Evolutionary conservation across 306 rosid species (phyloP).

Genomic region (Macrotyloma uniflorum): DNA sequence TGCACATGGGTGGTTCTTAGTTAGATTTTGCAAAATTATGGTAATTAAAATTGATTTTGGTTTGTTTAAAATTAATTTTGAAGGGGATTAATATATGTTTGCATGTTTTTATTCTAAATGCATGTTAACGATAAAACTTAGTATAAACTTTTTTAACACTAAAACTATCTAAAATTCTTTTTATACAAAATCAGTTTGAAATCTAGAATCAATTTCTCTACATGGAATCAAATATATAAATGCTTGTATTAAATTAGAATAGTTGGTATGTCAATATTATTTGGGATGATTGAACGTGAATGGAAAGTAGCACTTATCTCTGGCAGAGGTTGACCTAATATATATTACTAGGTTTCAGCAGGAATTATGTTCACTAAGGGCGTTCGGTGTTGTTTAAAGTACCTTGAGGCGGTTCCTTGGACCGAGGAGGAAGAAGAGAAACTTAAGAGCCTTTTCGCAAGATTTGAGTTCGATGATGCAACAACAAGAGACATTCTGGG

Average conservation of each 20-base stretch:
- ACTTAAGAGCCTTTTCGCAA: not conserved
- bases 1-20: not conserved
- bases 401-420: slow-evolving; percentile 16
- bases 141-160: not conserved
- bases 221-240: not conserved
- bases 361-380: slow-evolving; percentile 1
- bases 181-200: not conserved
- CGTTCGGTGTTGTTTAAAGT: not conserved
- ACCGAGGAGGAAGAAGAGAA: slow-evolving; percentile 18
- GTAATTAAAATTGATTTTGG: too few species aligned
- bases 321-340: not conserved
- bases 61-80: not conserved
- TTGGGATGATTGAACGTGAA: not conserved
- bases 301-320: not conserved
- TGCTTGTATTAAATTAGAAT: not conserved
- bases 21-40: not conserved
- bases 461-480: slow-evolving; percentile 7
- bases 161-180: not conserved
- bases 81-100: not conserved
- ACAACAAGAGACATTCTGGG: not conserved
- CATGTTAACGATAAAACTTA: not conserved
- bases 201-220: not conserved
- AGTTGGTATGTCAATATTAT: not conserved
- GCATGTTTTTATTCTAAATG: not conserved
- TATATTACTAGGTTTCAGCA: slow-evolving; percentile 2